Evolutionary conservation across 2,329 filamentous ascomycete species (phyloP).

Genomic region (Alternaria infectoria): DNA sequence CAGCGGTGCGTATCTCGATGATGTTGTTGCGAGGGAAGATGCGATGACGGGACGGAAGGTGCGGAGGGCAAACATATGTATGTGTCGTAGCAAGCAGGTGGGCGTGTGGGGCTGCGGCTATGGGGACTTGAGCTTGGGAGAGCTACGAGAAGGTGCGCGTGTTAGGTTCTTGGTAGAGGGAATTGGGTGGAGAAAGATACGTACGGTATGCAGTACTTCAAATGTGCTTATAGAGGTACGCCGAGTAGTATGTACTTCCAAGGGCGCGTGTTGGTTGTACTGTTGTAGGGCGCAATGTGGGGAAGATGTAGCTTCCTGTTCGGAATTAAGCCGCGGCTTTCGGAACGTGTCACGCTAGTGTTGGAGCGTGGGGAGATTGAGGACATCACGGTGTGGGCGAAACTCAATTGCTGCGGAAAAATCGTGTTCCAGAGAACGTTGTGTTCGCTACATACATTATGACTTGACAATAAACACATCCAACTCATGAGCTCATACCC

Average conservation of each 20-base stretch:
- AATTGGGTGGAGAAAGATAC: neutral
- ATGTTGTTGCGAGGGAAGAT: neutral
- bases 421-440: neutral
- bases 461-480: conserved; percentile 12
- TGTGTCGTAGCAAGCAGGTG: neutral
- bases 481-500: conserved; percentile 33
- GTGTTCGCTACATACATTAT: conserved; percentile 18
- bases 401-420: neutral
- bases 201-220: neutral
- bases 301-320: conserved; percentile 2
- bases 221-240: neutral
- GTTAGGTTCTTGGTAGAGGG: neutral
- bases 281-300: conserved; percentile 9
- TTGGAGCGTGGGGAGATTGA: neutral
- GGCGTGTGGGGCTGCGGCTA: neutral
- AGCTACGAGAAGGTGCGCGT: neutral
- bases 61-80: conserved; percentile 16
- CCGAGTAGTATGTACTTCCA: neutral
- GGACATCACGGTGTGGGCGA: neutral
- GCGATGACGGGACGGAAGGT: neutral
- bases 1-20: neutral
- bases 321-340: conserved; percentile 18
- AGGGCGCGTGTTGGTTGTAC: conserved; percentile 2
- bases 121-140: neutral
- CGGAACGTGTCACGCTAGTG: neutral